phyloP scores from a whole-genome alignment of 108 stramenopile genomes.

The Nitzschia palea region DNA sequence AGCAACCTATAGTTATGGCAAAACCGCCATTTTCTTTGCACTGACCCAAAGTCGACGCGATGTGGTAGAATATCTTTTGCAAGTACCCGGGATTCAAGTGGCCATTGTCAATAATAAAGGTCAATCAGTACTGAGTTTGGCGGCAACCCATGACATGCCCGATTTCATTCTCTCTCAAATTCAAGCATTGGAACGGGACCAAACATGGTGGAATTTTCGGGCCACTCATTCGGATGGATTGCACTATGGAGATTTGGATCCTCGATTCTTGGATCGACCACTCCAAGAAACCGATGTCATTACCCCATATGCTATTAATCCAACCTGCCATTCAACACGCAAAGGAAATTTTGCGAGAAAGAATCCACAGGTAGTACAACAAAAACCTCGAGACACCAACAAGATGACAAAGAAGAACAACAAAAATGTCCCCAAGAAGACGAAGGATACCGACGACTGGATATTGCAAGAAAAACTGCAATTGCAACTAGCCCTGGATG shows the following conservation, averaged over 20 bases:
- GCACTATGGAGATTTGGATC: conserved; percentile 78
- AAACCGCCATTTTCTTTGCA: conserved; percentile 84
- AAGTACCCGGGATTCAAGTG: conserved; percentile 39
- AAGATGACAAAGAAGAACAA: conserved; percentile 4
- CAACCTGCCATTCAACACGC: conserved; percentile 55
- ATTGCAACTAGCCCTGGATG: conserved; percentile 47
- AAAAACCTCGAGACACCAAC: background rate
- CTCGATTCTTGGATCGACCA: conserved; percentile 55
- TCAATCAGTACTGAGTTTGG: conserved; percentile 68
- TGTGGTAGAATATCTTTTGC: conserved; percentile 51
- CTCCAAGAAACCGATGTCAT: conserved; percentile 48
- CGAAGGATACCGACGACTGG: conserved; percentile 1
- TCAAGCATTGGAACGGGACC: conserved; percentile 2
- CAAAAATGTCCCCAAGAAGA: conserved; percentile 1
- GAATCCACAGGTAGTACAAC: conserved; percentile 41
- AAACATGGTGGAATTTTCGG: conserved; percentile 62
- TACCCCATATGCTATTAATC: conserved; percentile 50
- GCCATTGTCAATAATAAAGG: conserved; percentile 89
- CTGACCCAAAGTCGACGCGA: conserved; percentile 65
- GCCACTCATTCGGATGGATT: conserved; percentile 60
- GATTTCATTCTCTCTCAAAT: background rate
- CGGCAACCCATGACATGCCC: conserved; percentile 31
- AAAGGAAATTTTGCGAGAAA: conserved; percentile 55
- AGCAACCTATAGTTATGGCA: conserved; percentile 72
- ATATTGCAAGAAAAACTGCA: conserved; percentile 22